These are phyloP conservation scores for Pleurotus ostreatus DNA, from an alignment of 768 basidiomycete genomes.

Conservation along the genomic window DNA sequence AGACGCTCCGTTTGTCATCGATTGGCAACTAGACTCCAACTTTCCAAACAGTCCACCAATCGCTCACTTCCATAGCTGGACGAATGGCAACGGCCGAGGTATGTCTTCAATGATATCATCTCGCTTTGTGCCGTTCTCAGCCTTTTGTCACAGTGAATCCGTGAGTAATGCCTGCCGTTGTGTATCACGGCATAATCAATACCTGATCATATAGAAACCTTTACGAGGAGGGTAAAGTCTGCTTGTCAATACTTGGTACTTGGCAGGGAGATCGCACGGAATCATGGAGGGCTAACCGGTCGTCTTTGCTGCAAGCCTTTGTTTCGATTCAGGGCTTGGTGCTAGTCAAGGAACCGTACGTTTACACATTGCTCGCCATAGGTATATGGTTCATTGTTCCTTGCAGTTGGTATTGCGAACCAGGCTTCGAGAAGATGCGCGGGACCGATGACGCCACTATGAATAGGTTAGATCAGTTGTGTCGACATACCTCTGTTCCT, in stretches of 20 bases:
- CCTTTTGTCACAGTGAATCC: conserved; percentile 55
- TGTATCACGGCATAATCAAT: neutral
- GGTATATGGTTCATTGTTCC: neutral
- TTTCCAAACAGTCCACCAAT: conserved; percentile 81
- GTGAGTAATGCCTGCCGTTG: conserved; percentile 37
- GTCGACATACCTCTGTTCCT: neutral
- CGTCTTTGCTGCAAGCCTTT: conserved; percentile 86
- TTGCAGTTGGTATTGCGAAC: conserved; percentile 83
- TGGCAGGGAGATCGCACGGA: conserved; percentile 90
- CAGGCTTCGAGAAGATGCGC: conserved; percentile 87
- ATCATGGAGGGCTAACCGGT: conserved; percentile 80
- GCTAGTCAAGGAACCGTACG: conserved; percentile 88
- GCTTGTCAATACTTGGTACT: conserved; percentile 85
- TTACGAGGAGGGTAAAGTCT: conserved; percentile 95
- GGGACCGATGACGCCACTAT: conserved; percentile 88
- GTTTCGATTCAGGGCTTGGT: conserved; percentile 95
- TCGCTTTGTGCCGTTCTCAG: conserved; percentile 8
- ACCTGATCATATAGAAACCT: conserved; percentile 53
- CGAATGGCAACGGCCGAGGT: conserved; percentile 90
- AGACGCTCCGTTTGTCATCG: conserved; percentile 92
- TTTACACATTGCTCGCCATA: conserved; percentile 12
- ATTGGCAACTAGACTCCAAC: conserved; percentile 85
- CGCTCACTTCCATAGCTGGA: conserved; percentile 92
- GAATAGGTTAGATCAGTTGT: conserved; percentile 55
- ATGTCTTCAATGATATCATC: conserved; percentile 19